Conservation (phyloP, 2,329 filamentous ascomycete species). For the Colletotrichum ledebouriae region DNA sequence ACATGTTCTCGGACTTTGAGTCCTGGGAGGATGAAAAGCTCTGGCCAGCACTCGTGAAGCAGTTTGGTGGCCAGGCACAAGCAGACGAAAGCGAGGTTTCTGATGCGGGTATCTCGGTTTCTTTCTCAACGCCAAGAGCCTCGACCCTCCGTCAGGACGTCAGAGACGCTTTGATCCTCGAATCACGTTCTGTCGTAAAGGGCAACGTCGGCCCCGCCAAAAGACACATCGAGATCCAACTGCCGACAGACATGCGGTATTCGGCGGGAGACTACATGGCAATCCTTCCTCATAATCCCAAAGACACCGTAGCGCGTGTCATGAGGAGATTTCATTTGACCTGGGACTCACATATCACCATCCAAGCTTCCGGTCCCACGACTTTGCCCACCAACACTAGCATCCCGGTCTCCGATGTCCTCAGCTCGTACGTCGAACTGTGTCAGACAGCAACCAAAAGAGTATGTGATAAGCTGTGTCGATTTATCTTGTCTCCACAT, state of each 20-base stretch:
- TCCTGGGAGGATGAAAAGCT: slow-evolving; percentile 72
- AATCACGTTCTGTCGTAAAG: slow-evolving; percentile 62
- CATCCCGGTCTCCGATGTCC: slow-evolving; percentile 72
- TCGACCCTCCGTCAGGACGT: slow-evolving; percentile 72
- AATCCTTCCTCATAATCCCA: slow-evolving; percentile 78
- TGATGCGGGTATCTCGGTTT: slow-evolving; percentile 57
- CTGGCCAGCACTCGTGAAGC: slow-evolving; percentile 63
- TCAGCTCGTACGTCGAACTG: slow-evolving; percentile 80
- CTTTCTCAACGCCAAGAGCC: slow-evolving; percentile 67
- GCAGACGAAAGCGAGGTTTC: slow-evolving; percentile 45
- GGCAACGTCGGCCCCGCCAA: slow-evolving; percentile 67
- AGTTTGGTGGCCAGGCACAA: slow-evolving; percentile 64
- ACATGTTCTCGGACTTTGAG: slow-evolving; percentile 78
- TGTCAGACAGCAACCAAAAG: slow-evolving; percentile 79
- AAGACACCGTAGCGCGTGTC: slow-evolving; percentile 71
- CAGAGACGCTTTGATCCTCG: slow-evolving; percentile 69
- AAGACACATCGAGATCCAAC: slow-evolving; percentile 74
- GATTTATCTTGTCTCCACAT: rapidly evolving
- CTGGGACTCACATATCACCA: slow-evolving; percentile 76
- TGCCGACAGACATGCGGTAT: slow-evolving; percentile 77
- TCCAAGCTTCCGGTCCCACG: slow-evolving; percentile 64
- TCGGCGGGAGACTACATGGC: slow-evolving; percentile 82
- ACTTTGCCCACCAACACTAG: slow-evolving; percentile 68
- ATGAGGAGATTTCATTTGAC: slow-evolving; percentile 76
- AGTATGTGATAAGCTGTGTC: slow-evolving; percentile 48